A percentile compares a stretch with the other conserved stretches of the same genome.
Evolutionary conservation across 257 asterid genomes (phyloP).

Genomic region (Solanum tarapatanum): DNA sequence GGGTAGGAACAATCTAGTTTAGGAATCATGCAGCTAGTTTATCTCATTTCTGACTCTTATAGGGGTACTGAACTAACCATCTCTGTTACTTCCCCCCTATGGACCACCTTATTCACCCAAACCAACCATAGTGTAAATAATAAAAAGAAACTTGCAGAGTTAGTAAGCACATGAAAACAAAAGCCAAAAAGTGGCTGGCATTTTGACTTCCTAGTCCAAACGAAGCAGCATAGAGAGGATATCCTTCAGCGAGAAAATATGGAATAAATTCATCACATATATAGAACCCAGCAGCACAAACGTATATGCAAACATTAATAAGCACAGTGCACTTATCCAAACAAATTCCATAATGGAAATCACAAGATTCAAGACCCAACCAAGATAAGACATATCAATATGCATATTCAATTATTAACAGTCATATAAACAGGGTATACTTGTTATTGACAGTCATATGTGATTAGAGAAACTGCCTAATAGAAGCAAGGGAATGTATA

Average conservation of each 20-base stretch:
- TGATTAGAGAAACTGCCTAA: not conserved
- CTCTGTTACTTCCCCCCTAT: not conserved
- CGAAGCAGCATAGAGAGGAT: not conserved
- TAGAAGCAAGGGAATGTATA: constrained; percentile 28
- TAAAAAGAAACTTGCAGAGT: not conserved
- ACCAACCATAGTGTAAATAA: not conserved
- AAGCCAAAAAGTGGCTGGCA: not conserved
- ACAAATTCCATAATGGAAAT: not conserved
- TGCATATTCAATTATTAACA: not conserved
- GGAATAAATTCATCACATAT: not conserved
- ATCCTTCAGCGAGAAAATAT: not conserved
- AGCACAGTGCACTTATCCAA: not conserved
- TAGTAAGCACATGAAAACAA: not conserved
- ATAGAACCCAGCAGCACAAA: not conserved
- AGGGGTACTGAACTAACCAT: not conserved
- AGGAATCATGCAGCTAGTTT: not conserved
- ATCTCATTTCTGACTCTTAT: not conserved
- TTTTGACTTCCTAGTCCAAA: not conserved
- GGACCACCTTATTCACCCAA: not conserved
- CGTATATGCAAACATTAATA: not conserved
- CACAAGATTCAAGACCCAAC: not conserved
- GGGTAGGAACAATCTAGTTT: not conserved
- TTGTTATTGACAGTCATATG: not conserved
- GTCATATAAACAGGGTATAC: not conserved
- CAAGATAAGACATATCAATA: not conserved